Conservation (phyloP, 129 eudicot species). For the Flaveria bidentis region DNA sequence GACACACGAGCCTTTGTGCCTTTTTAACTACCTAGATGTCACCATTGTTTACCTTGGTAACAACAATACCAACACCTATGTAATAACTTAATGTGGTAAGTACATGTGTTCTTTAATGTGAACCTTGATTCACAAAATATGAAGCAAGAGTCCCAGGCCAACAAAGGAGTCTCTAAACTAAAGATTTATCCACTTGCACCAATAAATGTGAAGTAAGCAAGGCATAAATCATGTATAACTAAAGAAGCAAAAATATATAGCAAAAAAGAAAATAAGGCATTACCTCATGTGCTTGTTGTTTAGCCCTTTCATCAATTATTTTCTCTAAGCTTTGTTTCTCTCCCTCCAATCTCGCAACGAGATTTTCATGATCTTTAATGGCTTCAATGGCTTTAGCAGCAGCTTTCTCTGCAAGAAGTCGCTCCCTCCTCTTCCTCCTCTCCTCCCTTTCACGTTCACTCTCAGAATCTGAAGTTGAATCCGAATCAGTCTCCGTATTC, state of each 20-base stretch:
- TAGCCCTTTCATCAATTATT: slow-evolving; percentile 87
- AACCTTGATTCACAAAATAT: background rate
- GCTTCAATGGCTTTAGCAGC: slow-evolving; percentile 89
- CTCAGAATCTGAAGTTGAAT: slow-evolving; percentile 75
- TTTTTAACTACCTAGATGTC: background rate
- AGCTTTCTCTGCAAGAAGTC: slow-evolving; percentile 81
- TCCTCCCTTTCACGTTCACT: slow-evolving; percentile 84
- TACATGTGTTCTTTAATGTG: no score
- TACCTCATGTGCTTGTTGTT: slow-evolving; percentile 92
- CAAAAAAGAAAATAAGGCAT: slow-evolving; percentile 7
- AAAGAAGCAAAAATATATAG: background rate
- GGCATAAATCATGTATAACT: slow-evolving; percentile 10
- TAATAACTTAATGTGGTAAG: slow-evolving; percentile 16
- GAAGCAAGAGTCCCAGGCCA: background rate
- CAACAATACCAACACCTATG: background rate
- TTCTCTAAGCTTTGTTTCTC: slow-evolving; percentile 96
- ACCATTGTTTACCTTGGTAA: background rate
- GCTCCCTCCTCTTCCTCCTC: slow-evolving; percentile 68
- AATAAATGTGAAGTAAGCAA: slow-evolving; percentile 7
- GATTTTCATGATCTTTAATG: slow-evolving; percentile 79
- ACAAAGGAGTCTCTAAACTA: background rate
- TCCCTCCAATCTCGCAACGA: slow-evolving; percentile 92
- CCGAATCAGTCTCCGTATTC: slow-evolving; percentile 64
- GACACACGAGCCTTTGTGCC: no score
- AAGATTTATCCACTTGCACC: background rate